phyloP scores from a whole-genome alignment of 1,284 basidiomycete genomes.

The Agaricales sp. region DNA sequence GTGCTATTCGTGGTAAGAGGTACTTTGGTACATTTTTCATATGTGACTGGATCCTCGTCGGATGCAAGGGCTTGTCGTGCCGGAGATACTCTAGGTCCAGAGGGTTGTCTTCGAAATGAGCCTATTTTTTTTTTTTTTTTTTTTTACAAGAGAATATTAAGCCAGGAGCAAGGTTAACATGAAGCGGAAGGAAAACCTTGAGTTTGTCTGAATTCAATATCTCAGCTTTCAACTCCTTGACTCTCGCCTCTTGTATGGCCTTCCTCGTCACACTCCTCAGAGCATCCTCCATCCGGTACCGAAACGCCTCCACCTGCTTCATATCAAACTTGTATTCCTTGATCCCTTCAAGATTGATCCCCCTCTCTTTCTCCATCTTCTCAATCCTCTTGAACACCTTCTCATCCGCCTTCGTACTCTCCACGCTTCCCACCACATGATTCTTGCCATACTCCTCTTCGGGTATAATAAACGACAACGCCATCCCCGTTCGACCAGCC shows the following conservation, averaged over 20 bases:
- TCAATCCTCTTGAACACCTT: slow-evolving; percentile 63
- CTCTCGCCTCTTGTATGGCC: slow-evolving; percentile 82
- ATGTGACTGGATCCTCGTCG: slow-evolving; percentile 80
- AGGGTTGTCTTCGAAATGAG: slow-evolving; percentile 97
- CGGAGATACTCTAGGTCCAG: slow-evolving; percentile 87
- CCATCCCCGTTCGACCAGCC: slow-evolving; percentile 89
- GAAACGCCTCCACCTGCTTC: slow-evolving; percentile 94
- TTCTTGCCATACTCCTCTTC: slow-evolving; percentile 68
- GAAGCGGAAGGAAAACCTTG: slow-evolving; percentile 80
- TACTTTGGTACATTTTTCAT: slow-evolving; percentile 97
- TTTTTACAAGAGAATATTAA: slow-evolving; percentile 1
- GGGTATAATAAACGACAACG: slow-evolving; percentile 86
- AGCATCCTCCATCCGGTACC: slow-evolving; percentile 98
- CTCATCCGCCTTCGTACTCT: slow-evolving; percentile 70
- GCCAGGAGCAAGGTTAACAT: not conserved
- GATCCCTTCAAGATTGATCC: slow-evolving; percentile 63
- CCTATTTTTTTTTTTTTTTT: slow-evolving; percentile 33
- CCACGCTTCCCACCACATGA: slow-evolving; percentile 55
- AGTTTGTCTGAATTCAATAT: slow-evolving; percentile 93
- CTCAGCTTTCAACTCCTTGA: slow-evolving; percentile 92
- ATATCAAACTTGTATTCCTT: slow-evolving; percentile 92
- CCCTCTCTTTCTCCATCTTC: slow-evolving; percentile 51
- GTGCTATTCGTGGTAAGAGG: slow-evolving; percentile 75
- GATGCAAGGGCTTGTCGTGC: slow-evolving; percentile 91
- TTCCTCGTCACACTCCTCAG: slow-evolving; percentile 81